phyloP scores from a whole-genome alignment of 139 green algal genomes.

The Protoeuglena noctilucae region DNA sequence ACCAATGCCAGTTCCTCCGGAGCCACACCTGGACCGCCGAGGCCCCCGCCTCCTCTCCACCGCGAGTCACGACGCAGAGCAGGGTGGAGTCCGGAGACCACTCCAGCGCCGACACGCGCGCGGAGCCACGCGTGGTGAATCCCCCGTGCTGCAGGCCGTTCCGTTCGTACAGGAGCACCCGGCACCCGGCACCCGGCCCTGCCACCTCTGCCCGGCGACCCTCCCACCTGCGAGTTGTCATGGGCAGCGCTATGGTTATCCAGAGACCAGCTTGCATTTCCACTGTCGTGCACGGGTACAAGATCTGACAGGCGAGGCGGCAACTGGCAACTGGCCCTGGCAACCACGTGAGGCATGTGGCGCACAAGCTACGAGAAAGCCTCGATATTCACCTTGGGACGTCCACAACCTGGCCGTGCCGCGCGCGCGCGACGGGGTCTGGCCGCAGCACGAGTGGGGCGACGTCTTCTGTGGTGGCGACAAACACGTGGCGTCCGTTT shows the following conservation, averaged over 20 bases:
- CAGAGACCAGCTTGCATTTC: too few relatives aligned
- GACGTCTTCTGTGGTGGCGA: conserved; percentile 2
- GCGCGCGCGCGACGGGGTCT: neutral
- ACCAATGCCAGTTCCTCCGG: conserved; percentile 91
- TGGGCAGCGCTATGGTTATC: too few relatives aligned
- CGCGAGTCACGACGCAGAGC: conserved; percentile 41
- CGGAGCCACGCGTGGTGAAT: conserved; percentile 40
- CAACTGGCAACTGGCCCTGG: conserved; percentile 16
- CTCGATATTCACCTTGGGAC: conserved; percentile 1
- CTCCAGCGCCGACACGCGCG: conserved; percentile 16
- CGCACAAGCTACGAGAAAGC: neutral
- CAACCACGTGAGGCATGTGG: conserved; percentile 8
- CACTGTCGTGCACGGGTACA: too few relatives aligned
- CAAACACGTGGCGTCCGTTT: conserved; percentile 67
- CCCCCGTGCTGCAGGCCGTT: conserved; percentile 73
- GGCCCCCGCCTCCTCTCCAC: conserved; percentile 3
- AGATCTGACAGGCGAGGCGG: too few relatives aligned
- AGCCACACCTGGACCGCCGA: conserved; percentile 67
- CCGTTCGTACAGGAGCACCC: conserved; percentile 66
- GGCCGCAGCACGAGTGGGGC: neutral
- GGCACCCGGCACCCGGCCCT: conserved; percentile 1
- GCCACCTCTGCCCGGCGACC: neutral
- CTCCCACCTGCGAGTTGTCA: too few relatives aligned
- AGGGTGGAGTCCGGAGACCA: conserved; percentile 73
- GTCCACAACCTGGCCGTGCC: neutral